A percentile compares a stretch with the other conserved stretches of the same genome.
Conservation (phyloP, 768 basidiomycete species). For the Lyophyllum decastes region DNA sequence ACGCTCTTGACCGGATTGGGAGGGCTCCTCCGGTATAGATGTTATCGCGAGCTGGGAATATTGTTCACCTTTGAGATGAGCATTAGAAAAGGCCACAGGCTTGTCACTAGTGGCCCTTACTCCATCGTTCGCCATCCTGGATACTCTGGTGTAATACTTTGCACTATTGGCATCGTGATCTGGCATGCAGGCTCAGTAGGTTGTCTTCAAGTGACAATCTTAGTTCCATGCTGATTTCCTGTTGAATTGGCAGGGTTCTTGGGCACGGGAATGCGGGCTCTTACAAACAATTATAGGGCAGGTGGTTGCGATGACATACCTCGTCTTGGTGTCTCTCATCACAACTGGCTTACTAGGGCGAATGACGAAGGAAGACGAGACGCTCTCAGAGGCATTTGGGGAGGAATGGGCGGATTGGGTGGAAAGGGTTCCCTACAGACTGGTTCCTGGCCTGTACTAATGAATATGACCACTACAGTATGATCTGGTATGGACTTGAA, state of each 20-base stretch:
- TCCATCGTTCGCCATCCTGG: conserved; percentile 49
- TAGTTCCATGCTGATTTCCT: not conserved
- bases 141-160: conserved; percentile 44
- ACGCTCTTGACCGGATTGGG: conserved; percentile 38
- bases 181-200: conserved; percentile 39
- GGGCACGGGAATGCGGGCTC: conserved; percentile 43
- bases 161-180: conserved; percentile 32
- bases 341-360: conserved; percentile 36
- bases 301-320: conserved; percentile 24
- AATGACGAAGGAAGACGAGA: conserved; percentile 47
- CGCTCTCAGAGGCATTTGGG: conserved; percentile 40
- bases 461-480: not conserved
- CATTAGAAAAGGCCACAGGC: conserved; percentile 44
- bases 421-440: conserved; percentile 42
- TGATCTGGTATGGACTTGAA: too few species aligned
- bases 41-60: conserved; percentile 46
- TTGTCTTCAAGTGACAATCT: not conserved
- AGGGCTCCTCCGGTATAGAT: conserved; percentile 40
- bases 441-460: conserved; percentile 51
- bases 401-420: conserved; percentile 47
- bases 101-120: conserved; percentile 53
- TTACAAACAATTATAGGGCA: conserved; percentile 33
- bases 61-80: conserved; percentile 56
- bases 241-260: conserved; percentile 39
- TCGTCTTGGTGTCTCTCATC: conserved; percentile 31